phyloP scores from a whole-genome alignment of 2,329 filamentous ascomycete species.

The Tolypocladium cylindrosporum region DNA sequence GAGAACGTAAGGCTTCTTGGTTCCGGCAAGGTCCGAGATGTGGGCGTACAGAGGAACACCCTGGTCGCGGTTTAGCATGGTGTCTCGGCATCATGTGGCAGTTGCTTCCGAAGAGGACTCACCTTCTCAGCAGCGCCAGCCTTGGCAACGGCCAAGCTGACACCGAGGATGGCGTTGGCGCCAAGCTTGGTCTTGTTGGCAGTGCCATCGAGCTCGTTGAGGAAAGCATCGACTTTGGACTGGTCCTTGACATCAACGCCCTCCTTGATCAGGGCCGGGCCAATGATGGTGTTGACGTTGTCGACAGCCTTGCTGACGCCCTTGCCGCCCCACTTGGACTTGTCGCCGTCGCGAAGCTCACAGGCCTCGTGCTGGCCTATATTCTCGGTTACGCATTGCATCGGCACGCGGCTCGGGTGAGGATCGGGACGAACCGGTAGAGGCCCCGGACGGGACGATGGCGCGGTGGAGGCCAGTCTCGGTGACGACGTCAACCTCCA shows the following conservation, averaged over 20 bases:
- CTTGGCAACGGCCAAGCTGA: slow-evolving; percentile 77
- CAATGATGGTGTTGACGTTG: slow-evolving; percentile 78
- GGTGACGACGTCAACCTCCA: slow-evolving; percentile 95
- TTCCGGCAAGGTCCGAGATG: slow-evolving; percentile 77
- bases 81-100: not conserved
- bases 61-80: slow-evolving; percentile 21
- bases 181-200: slow-evolving; percentile 81
- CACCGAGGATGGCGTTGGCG: slow-evolving; percentile 82
- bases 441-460: slow-evolving; percentile 94
- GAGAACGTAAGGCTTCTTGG: slow-evolving; percentile 85
- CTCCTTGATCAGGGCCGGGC: slow-evolving; percentile 72
- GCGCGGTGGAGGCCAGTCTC: slow-evolving; percentile 94
- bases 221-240: slow-evolving; percentile 72
- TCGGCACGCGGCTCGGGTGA: slow-evolving; percentile 8
- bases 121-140: slow-evolving; percentile 82
- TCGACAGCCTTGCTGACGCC: slow-evolving; percentile 77
- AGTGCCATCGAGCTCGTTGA: slow-evolving; percentile 76
- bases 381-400: slow-evolving; percentile 17
- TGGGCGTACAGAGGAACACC: slow-evolving; percentile 79
- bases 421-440: slow-evolving; percentile 59
- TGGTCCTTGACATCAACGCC: slow-evolving; percentile 80
- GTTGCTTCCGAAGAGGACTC: slow-evolving; percentile 3
- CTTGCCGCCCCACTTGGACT: slow-evolving; percentile 78
- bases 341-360: slow-evolving; percentile 85
- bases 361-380: slow-evolving; percentile 81